These are phyloP conservation scores for Cyphellophora europaea DNA, from an alignment of 2,329 filamentous ascomycete genomes.

Conservation along the genomic window DNA sequence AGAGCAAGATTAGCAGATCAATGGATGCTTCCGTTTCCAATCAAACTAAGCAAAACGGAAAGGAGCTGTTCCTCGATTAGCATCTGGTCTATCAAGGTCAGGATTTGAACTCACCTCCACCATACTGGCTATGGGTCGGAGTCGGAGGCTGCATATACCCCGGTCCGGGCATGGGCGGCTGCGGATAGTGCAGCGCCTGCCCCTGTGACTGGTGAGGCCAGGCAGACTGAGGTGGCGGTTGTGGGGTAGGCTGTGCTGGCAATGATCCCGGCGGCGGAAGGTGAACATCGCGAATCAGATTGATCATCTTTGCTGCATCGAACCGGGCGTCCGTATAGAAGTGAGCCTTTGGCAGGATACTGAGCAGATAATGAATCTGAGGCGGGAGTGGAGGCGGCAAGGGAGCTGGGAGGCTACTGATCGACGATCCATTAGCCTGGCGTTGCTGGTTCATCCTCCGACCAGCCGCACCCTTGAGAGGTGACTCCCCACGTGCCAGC, in stretches of 20 bases:
- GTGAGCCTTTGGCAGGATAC: slow-evolving; percentile 64
- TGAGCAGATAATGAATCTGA: slow-evolving; percentile 52
- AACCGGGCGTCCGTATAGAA: slow-evolving; percentile 65
- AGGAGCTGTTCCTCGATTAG: no score
- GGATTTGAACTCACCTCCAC: slow-evolving; percentile 15
- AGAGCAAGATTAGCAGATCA: no score
- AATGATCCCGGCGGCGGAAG: slow-evolving; percentile 46
- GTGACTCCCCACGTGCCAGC: slow-evolving; percentile 78
- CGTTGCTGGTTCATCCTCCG: slow-evolving; percentile 69
- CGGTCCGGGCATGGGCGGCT: slow-evolving; percentile 18
- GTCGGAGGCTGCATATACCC: slow-evolving; percentile 11
- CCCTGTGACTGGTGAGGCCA: slow-evolving; percentile 21
- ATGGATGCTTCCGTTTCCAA: no score
- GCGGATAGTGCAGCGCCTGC: slow-evolving; percentile 24
- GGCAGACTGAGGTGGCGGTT: slow-evolving; percentile 8
- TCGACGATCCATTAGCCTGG: slow-evolving; percentile 29
- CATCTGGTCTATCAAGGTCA: no score
- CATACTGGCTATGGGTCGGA: slow-evolving; percentile 14
- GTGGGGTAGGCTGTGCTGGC: slow-evolving; percentile 10
- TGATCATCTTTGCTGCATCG: slow-evolving; percentile 61
- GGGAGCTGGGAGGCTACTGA: slow-evolving; percentile 32
- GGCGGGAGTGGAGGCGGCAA: slow-evolving; percentile 62
- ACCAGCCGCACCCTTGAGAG: slow-evolving; percentile 81
- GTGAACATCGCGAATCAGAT: slow-evolving; percentile 49
- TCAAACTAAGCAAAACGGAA: no score